Conservation (phyloP, 2,329 filamentous ascomycete genomes). For the Botrytis pseudocinerea region DNA sequence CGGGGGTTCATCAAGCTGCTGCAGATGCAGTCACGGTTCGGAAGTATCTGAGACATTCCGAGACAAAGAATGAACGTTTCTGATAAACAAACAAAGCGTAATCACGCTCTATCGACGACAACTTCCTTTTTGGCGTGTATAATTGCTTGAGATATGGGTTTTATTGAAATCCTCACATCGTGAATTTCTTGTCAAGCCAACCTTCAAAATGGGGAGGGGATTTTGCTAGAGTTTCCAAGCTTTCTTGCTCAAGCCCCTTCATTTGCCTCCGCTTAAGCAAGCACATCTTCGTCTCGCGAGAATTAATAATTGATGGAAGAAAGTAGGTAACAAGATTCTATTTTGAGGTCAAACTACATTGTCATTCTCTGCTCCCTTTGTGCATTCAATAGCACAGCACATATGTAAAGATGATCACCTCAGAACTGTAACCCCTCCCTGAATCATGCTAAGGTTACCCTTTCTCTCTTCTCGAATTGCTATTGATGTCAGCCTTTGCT, state of each 20-base stretch:
- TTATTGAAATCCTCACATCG: background rate
- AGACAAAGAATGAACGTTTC: conserved; percentile 16
- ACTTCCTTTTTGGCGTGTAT: background rate
- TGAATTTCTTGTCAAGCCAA: background rate
- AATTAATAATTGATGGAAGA: background rate
- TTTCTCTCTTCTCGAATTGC: background rate
- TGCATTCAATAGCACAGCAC: conserved; percentile 1
- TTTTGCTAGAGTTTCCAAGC: background rate
- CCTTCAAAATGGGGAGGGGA: background rate
- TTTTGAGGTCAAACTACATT: background rate
- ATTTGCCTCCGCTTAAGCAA: background rate
- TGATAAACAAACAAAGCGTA: background rate
- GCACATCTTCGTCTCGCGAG: background rate
- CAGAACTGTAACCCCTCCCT: background rate
- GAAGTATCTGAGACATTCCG: conserved; percentile 22
- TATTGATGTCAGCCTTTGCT: background rate
- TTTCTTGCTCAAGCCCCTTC: conserved; percentile 19
- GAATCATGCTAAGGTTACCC: background rate
- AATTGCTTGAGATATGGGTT: background rate
- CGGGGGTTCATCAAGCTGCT: conserved; percentile 19
- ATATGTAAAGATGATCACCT: conserved; percentile 4
- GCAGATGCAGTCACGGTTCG: conserved; percentile 17
- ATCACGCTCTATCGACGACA: background rate
- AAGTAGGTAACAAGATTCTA: conserved; percentile 8
- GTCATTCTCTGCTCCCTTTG: background rate